Evolutionary conservation across 768 basidiomycete genomes (phyloP).

Genomic region (Mycena sanguinolenta): DNA sequence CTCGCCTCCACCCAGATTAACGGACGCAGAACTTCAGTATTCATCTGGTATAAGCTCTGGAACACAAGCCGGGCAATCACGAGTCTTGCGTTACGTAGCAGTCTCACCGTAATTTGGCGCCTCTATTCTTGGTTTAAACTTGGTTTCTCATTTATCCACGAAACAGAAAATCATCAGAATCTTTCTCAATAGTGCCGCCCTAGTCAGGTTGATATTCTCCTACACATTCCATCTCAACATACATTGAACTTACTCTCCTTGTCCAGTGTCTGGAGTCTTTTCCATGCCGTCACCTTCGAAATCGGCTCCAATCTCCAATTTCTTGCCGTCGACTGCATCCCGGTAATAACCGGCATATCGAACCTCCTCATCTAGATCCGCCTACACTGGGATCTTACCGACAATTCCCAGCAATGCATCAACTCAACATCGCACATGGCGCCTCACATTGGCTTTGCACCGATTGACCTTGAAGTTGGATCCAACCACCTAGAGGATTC

Average conservation of each 20-base stretch:
- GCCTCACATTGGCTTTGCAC: too few relatives aligned
- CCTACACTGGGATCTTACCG: not conserved
- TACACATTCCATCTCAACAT: not conserved
- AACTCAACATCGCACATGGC: too few relatives aligned
- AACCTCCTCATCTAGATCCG: not conserved
- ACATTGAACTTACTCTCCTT: not conserved
- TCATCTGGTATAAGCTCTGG: constrained; percentile 3
- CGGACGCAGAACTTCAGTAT: not conserved
- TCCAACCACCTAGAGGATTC: too few relatives aligned
- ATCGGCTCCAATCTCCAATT: constrained; percentile 1
- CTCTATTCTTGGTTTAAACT: too few relatives aligned
- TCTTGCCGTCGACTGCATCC: not conserved
- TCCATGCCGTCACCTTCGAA: not conserved
- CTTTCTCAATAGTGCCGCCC: not conserved
- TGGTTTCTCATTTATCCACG: not conserved
- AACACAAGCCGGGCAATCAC: not conserved
- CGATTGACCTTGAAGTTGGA: too few relatives aligned
- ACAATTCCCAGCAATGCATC: too few relatives aligned
- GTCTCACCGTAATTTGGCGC: not conserved
- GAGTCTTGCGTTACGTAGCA: not conserved
- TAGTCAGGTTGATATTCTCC: not conserved
- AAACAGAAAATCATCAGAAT: not conserved
- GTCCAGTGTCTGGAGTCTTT: not conserved
- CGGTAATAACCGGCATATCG: not conserved
- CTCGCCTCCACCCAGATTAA: not conserved